phyloP scores from a whole-genome alignment of 345 rosid species.

The Streptanthus diversifolius region DNA sequence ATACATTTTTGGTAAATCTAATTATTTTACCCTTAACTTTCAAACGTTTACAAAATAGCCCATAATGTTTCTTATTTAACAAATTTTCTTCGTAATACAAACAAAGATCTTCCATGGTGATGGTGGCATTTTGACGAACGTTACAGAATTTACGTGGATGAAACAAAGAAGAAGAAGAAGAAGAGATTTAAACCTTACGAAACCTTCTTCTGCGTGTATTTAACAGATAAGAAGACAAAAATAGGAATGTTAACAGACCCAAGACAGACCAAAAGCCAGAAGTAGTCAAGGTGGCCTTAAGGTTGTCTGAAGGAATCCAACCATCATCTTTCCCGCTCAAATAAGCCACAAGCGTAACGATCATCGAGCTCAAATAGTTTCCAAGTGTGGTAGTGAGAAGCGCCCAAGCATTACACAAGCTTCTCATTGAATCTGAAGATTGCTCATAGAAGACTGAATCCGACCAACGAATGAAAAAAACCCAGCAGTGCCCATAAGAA shows the following conservation, averaged over 20 bases:
- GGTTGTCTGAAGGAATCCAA: constrained; percentile 76
- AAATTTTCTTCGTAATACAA: background rate
- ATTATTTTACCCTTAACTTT: no score
- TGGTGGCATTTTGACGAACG: background rate
- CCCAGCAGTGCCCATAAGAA: constrained; percentile 78
- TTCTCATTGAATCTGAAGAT: constrained; percentile 86
- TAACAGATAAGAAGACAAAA: constrained; percentile 54
- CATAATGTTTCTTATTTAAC: background rate
- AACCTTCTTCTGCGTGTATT: constrained; percentile 51
- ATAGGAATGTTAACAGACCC: constrained; percentile 50
- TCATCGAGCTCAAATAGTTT: constrained; percentile 70
- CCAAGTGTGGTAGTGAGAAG: constrained; percentile 71
- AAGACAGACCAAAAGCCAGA: constrained; percentile 69
- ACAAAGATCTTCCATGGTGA: background rate
- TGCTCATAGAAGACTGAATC: constrained; percentile 87
- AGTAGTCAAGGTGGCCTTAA: constrained; percentile 85
- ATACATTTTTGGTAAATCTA: no score
- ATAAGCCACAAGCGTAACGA: constrained; percentile 60
- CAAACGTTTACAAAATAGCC: background rate
- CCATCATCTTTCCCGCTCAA: constrained; percentile 51
- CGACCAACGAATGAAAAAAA: constrained; percentile 67
- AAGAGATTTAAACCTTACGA: background rate
- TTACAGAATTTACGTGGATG: no score
- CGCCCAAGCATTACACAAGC: constrained; percentile 69
- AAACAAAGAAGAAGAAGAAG: background rate